Evolutionary conservation across 202 grass and related monocot species (phyloP), one percentile per base, ranked within the genome.

Genomic region (Eragrostis tef): DNA sequence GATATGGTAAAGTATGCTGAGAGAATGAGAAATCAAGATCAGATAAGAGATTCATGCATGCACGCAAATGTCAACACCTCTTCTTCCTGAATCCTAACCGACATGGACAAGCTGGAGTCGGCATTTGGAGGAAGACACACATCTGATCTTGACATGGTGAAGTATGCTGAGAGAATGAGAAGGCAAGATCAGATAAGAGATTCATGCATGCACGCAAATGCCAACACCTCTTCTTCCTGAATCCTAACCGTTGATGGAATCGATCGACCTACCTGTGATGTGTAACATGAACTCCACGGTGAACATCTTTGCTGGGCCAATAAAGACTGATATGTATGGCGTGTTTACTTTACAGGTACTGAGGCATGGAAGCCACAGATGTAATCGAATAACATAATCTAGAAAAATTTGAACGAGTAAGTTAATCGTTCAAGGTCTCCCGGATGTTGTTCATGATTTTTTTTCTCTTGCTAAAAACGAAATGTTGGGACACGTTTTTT

Each of bases 151-250:
- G 82, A 90, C 16, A 64, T 93, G 51, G 63, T 53, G 34, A 77
- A 27, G 22, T 93, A 86, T 36, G 79, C 74, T 3, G 79, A 90
- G 63, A 89, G 31, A 80, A 93, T 93, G 91, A 86, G 70, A 88
- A 77, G 44, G 64, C 51, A 51, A 7, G 85, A 93, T 46, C 84
- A 69, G 49, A 64, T 83, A 71, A 80, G 86, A 48, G 42, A 68
- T 25, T 6, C 50, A 48, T 24, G 25, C 17, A 22, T 9, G 11
- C 1, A 58, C 19, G 2, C 21, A 58, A 79, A 73, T 73, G 48
- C 22, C 16, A 22, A 79, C 26, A 49, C 8, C 21, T 67, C 20
- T 45, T 50, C 42, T 72, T 54, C 25, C 19, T 59, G 34, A 15
- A 78, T 11, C 22, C 46, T 67, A 20, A 52, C 36, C 0, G 13